phyloP scores from a whole-genome alignment of 1,284 basidiomycete species.

The Trichosporon faecale region DNA sequence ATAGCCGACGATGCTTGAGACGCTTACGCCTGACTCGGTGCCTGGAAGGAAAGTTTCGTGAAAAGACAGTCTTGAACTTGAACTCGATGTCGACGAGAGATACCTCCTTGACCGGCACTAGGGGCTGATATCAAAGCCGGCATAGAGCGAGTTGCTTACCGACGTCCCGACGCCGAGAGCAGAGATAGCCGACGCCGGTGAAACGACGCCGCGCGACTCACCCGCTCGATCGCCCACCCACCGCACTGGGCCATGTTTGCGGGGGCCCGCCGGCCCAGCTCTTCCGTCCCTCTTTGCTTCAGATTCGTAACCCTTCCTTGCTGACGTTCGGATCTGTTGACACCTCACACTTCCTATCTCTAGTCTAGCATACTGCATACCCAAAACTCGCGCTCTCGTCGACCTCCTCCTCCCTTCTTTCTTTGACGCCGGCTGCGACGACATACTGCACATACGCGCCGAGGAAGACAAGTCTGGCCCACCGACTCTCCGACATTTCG shows the following conservation, averaged over 20 bases:
- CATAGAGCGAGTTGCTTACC: not conserved
- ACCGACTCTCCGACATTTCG: not conserved
- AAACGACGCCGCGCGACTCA: not conserved
- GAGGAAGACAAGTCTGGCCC: not conserved
- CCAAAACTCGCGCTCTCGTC: no score
- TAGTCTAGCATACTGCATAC: not conserved
- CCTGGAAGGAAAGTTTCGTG: no score
- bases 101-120: no score
- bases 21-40: no score
- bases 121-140: no score
- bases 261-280: constrained; percentile 2
- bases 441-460: not conserved
- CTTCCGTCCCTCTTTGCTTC: not conserved
- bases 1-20: no score
- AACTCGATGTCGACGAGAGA: no score
- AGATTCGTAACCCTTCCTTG: not conserved
- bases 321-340: not conserved
- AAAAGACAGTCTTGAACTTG: no score
- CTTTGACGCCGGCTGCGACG: no score
- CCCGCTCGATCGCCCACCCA: not conserved
- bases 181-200: not conserved
- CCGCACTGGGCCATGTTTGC: not conserved
- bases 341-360: no score
- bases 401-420: no score
- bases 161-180: not conserved